A percentile compares a stretch with the other conserved stretches of the same genome.
phyloP scores from a whole-genome alignment of 352 stramenopile species.

The Pythium aristosporum region DNA sequence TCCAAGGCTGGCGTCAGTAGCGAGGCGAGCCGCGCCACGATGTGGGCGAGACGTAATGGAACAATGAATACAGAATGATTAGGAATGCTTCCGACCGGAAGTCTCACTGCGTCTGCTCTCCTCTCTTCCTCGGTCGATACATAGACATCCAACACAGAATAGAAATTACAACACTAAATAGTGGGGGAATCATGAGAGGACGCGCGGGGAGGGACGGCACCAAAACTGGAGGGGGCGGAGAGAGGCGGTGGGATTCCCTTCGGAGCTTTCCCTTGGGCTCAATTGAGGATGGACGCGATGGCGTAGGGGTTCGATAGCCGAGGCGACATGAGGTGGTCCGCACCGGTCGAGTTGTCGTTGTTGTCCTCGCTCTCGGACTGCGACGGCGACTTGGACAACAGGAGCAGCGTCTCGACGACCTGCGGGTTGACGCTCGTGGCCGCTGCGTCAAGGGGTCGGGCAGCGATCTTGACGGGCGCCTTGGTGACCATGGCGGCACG shows the following conservation, averaged over 20 bases:
- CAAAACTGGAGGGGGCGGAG: conserved; percentile 1
- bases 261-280: conserved; percentile 6
- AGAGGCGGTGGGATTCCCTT: background rate
- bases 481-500: background rate
- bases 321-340: conserved; percentile 12
- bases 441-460: conserved; percentile 9
- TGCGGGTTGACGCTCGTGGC: conserved; percentile 32
- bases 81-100: too few relatives aligned
- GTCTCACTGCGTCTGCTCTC: too few relatives aligned
- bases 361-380: conserved; percentile 21
- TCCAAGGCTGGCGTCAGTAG: too few relatives aligned
- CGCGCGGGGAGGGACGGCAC: background rate
- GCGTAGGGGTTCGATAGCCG: conserved; percentile 29
- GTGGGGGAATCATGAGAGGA: background rate
- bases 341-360: conserved; percentile 7
- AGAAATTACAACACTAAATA: conserved; percentile 6
- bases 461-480: conserved; percentile 12
- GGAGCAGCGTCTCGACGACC: conserved; percentile 65
- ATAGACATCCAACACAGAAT: conserved; percentile 15
- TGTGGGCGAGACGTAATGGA: too few relatives aligned
- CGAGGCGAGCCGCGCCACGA: too few relatives aligned
- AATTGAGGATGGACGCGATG: conserved; percentile 28
- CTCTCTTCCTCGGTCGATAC: conserved; percentile 1
- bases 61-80: too few relatives aligned
- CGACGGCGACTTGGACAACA: conserved; percentile 43